Conservation (phyloP, 2,329 filamentous ascomycete species). For the Diaporthe vexans region DNA sequence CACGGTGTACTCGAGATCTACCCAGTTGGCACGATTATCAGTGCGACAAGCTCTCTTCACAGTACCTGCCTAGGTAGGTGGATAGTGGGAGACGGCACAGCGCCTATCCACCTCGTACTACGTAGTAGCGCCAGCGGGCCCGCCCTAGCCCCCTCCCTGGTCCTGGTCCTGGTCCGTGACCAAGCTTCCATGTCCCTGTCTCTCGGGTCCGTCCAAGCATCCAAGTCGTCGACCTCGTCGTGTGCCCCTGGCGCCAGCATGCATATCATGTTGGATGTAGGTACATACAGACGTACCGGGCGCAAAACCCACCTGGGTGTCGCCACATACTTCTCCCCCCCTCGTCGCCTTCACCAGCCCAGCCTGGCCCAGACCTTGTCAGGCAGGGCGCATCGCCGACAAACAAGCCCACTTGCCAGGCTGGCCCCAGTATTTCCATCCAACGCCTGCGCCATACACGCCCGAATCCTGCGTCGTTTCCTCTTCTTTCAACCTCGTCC, state of each 20-base stretch:
- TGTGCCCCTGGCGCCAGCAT: constrained; percentile 10
- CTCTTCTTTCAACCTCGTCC: not conserved
- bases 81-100: no score
- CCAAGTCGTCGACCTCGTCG: not conserved
- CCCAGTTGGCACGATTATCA: no score
- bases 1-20: no score
- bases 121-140: constrained; percentile 24
- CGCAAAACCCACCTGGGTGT: no score
- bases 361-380: constrained; percentile 25
- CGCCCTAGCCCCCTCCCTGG: constrained; percentile 19
- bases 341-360: not conserved
- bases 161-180: constrained; percentile 17
- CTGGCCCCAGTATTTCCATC: constrained; percentile 33
- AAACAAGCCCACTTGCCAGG: constrained; percentile 3
- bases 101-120: not conserved
- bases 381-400: constrained; percentile 23
- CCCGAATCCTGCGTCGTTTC: constrained; percentile 8
- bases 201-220: constrained; percentile 11
- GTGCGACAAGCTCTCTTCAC: not conserved
- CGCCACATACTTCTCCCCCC: not conserved
- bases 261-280: not conserved
- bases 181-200: constrained; percentile 32
- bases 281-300: not conserved
- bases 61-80: no score
- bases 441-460: constrained; percentile 28